Percentiles rank a stretch among this genome's conserved stretches.
These are phyloP conservation scores for Phaeosphaeriaceae sp. DNA, from an alignment of 2,329 filamentous ascomycete species.

Conservation along the genomic window DNA sequence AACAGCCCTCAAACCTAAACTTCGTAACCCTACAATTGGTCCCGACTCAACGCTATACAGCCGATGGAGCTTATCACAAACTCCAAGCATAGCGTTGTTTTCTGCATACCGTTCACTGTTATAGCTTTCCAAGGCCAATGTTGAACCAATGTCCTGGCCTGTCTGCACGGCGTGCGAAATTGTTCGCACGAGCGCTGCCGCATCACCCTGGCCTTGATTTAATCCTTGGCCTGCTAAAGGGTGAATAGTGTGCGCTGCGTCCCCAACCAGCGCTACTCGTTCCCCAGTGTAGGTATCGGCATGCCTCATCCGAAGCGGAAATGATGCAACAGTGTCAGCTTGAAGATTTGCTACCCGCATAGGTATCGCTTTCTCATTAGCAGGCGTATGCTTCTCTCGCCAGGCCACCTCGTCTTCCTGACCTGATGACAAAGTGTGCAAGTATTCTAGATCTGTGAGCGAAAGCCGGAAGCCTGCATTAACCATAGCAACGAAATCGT, in stretches of 20 bases:
- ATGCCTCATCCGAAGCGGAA: slow-evolving; percentile 89
- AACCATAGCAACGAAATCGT: slow-evolving; percentile 83
- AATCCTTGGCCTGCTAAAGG: slow-evolving; percentile 93
- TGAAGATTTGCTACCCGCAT: slow-evolving; percentile 74
- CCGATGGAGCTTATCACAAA: slow-evolving; percentile 90
- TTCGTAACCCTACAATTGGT: slow-evolving; percentile 80
- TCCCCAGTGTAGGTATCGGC: slow-evolving; percentile 93
- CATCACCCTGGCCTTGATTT: slow-evolving; percentile 91
- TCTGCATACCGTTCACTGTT: slow-evolving; percentile 78
- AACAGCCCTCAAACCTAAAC: slow-evolving; percentile 76
- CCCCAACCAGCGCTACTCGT: slow-evolving; percentile 88
- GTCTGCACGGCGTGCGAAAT: slow-evolving; percentile 79
- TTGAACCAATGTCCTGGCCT: slow-evolving; percentile 84
- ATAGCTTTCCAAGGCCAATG: slow-evolving; percentile 81
- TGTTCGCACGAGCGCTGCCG: slow-evolving; percentile 75
- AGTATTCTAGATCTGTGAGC: slow-evolving; percentile 79
- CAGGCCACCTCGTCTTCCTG: slow-evolving; percentile 80
- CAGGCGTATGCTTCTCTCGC: slow-evolving; percentile 74
- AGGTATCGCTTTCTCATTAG: slow-evolving; percentile 61
- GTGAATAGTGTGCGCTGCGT: slow-evolving; percentile 94
- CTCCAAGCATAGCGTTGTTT: slow-evolving; percentile 79
- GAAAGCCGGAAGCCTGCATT: slow-evolving; percentile 90
- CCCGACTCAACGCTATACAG: slow-evolving; percentile 82
- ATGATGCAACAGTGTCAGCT: slow-evolving; percentile 80
- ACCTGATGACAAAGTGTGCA: slow-evolving; percentile 67